Conservation (phyloP, 2,329 filamentous ascomycete species). For the Alternaria rosae region DNA sequence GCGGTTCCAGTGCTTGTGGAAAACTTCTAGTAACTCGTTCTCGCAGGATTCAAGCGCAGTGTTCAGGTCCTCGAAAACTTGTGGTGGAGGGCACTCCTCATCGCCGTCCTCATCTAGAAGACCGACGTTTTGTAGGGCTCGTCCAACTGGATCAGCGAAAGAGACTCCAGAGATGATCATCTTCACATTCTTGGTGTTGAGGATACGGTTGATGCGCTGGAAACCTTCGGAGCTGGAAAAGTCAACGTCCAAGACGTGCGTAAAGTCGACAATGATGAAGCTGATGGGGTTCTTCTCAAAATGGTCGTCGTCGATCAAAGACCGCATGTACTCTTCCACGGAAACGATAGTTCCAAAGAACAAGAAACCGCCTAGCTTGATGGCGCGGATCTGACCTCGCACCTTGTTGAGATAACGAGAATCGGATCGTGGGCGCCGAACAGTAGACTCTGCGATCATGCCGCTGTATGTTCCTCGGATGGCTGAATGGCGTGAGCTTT, state of each 20-base stretch:
- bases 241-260: slow-evolving; percentile 89
- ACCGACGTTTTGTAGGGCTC: slow-evolving; percentile 82
- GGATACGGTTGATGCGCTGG: slow-evolving; percentile 85
- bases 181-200: slow-evolving; percentile 78
- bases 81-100: slow-evolving; percentile 54
- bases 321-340: slow-evolving; percentile 87
- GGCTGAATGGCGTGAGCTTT: slow-evolving; percentile 88
- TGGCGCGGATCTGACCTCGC: slow-evolving; percentile 85
- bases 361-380: slow-evolving; percentile 92
- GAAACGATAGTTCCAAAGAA: slow-evolving; percentile 98
- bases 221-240: slow-evolving; percentile 97
- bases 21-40: slow-evolving; percentile 82
- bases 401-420: slow-evolving; percentile 85
- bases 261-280: slow-evolving; percentile 88
- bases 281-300: slow-evolving; percentile 82
- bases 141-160: slow-evolving; percentile 76
- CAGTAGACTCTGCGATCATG: slow-evolving; percentile 87
- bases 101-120: slow-evolving; percentile 79
- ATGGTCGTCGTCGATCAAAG: slow-evolving; percentile 80
- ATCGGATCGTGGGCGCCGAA: slow-evolving; percentile 88
- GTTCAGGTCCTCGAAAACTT: slow-evolving; percentile 88
- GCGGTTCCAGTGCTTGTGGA: slow-evolving; percentile 54
- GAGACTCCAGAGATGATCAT: slow-evolving; percentile 85
- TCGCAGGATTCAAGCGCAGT: slow-evolving; percentile 93
- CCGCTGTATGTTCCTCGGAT: slow-evolving; percentile 91